Conservation (phyloP, 139 green algal genomes). For the Coelastrella sp. region DNA sequence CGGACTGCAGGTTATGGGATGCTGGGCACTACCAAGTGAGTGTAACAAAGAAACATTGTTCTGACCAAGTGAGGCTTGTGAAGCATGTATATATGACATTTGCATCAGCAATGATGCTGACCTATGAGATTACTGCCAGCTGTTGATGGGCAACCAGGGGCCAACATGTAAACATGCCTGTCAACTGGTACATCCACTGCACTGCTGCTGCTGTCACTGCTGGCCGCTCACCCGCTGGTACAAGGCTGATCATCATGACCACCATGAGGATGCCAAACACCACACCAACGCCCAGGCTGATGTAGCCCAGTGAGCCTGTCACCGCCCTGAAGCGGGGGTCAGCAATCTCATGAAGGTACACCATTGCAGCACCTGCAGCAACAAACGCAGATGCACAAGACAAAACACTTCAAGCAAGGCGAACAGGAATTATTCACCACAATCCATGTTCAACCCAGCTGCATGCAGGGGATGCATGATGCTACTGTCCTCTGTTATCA, state of each 20-base stretch:
- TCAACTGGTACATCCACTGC: neutral
- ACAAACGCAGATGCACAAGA: neutral
- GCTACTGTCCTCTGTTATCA: too few relatives aligned
- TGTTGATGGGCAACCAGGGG: neutral
- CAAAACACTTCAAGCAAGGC: neutral
- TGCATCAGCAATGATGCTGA: neutral
- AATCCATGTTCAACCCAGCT: too few relatives aligned
- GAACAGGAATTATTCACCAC: too few relatives aligned
- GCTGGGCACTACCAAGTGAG: neutral
- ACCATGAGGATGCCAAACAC: slow-evolving; percentile 40
- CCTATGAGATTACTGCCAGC: neutral
- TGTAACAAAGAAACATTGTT: too few relatives aligned
- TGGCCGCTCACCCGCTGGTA: slow-evolving; percentile 12
- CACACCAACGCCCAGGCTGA: slow-evolving; percentile 32
- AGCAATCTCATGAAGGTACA: slow-evolving; percentile 48
- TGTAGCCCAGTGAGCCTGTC: slow-evolving; percentile 39
- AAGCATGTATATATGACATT: too few relatives aligned
- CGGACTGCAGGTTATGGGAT: neutral
- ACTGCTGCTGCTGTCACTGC: neutral
- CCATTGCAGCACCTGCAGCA: slow-evolving; percentile 35
- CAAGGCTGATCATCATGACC: slow-evolving; percentile 18
- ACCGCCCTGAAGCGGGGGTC: slow-evolving; percentile 25
- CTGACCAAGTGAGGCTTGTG: too few relatives aligned
- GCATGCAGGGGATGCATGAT: too few relatives aligned
- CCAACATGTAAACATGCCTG: neutral